These are phyloP conservation scores for Solanum medicagineum DNA, from an alignment of 257 asterid genomes.

Conservation along the genomic window DNA sequence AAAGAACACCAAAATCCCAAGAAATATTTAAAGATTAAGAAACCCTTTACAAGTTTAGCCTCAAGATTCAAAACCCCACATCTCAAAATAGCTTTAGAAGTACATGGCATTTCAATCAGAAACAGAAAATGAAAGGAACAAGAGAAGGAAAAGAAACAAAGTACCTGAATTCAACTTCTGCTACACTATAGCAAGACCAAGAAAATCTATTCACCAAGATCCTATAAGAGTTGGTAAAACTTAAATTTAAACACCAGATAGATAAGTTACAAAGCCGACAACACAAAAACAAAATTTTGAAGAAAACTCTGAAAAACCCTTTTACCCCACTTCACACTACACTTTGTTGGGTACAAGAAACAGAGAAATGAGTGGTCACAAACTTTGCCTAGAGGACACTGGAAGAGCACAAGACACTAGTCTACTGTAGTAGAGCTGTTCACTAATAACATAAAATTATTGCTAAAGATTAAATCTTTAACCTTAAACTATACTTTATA, in stretches of 20 bases:
- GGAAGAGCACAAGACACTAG: background rate
- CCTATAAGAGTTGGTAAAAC: background rate
- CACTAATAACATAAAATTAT: background rate
- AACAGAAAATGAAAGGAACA: constrained; percentile 1
- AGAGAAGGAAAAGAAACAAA: background rate
- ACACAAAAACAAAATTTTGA: background rate
- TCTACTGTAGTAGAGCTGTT: background rate
- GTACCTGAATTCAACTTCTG: constrained; percentile 4
- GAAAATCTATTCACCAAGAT: background rate
- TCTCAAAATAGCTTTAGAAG: background rate
- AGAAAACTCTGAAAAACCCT: background rate
- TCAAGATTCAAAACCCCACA: constrained; percentile 3
- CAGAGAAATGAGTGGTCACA: background rate
- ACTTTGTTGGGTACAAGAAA: background rate
- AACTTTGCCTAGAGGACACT: constrained; percentile 3
- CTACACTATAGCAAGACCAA: background rate
- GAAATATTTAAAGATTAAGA: background rate
- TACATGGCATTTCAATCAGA: background rate
- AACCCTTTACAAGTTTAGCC: background rate
- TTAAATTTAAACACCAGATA: background rate
- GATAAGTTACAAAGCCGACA: background rate
- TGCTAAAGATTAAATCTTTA: background rate
- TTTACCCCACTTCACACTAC: background rate
- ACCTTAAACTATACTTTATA: background rate
- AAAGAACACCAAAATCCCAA: background rate